These are phyloP conservation scores for Rhizophora apiculata DNA, from an alignment of 345 rosid genomes.

Conservation along the genomic window DNA sequence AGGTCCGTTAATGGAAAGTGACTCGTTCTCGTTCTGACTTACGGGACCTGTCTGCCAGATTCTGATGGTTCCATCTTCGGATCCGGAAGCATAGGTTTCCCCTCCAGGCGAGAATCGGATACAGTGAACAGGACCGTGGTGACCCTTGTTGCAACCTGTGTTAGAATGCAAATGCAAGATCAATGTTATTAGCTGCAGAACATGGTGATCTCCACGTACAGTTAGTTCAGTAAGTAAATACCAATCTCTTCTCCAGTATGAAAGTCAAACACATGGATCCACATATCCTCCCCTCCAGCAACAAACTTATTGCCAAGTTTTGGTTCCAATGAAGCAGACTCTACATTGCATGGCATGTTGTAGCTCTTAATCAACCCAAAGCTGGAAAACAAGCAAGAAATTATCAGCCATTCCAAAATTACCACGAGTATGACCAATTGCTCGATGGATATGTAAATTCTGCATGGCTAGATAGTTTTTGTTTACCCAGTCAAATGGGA, in stretches of 20 bases:
- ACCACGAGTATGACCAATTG: background rate
- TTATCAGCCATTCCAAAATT: slow-evolving; percentile 7
- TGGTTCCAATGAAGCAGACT: slow-evolving; percentile 82
- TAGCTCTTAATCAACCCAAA: slow-evolving; percentile 89
- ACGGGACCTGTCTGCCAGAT: slow-evolving; percentile 54
- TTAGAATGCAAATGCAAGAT: background rate
- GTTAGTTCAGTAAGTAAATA: slow-evolving; percentile 18
- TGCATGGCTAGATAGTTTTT: too few relatives aligned
- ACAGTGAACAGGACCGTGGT: slow-evolving; percentile 96
- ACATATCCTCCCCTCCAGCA: slow-evolving; percentile 94
- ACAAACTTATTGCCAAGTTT: slow-evolving; percentile 74
- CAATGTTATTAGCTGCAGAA: background rate
- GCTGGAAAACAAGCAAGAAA: slow-evolving; percentile 35
- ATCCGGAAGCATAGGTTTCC: slow-evolving; percentile 91
- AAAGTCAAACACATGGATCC: slow-evolving; percentile 73
- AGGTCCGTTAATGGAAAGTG: slow-evolving; percentile 11
- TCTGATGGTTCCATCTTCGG: slow-evolving; percentile 89
- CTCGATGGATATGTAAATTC: too few relatives aligned
- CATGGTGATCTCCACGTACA: background rate
- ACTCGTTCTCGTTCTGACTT: slow-evolving; percentile 20
- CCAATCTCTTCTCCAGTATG: slow-evolving; percentile 79
- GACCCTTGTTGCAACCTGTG: slow-evolving; percentile 97
- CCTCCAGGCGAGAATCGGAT: slow-evolving; percentile 93
- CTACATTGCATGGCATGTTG: slow-evolving; percentile 76
- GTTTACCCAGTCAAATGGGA: too few relatives aligned